Evolutionary conservation across 305 asterid species (phyloP).

Genomic region (Salvia sclarea): DNA sequence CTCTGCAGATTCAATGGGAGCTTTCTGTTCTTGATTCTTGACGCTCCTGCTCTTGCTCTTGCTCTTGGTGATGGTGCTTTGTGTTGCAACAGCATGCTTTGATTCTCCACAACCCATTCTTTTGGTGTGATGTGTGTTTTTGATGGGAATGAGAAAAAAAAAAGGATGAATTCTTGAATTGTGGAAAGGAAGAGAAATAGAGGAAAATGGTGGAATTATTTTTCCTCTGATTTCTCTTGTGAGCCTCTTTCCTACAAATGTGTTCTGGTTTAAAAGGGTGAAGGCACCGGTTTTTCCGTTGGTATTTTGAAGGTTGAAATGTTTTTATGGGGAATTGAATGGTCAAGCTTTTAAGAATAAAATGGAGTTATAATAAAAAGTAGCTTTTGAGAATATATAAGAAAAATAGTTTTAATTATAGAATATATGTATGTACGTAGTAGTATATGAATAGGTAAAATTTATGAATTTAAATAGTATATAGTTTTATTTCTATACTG

Average conservation of each 20-base stretch:
- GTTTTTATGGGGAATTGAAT: constrained; percentile 17
- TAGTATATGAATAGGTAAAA: no score
- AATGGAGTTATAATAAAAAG: no score
- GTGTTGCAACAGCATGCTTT: constrained; percentile 74
- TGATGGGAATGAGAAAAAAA: neutral
- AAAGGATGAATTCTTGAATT: constrained; percentile 15
- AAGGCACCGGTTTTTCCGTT: constrained; percentile 48
- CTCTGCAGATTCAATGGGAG: constrained; percentile 2
- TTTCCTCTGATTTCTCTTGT: constrained; percentile 35
- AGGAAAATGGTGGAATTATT: constrained; percentile 24
- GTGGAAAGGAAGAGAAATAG: constrained; percentile 31
- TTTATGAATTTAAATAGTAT: no score
- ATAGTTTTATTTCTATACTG: no score
- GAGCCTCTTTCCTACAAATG: constrained; percentile 16
- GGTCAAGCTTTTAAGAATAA: constrained; percentile 16
- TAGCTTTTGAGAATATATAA: neutral
- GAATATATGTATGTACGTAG: no score
- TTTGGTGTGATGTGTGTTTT: neutral
- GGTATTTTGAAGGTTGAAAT: constrained; percentile 38
- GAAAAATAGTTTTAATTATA: neutral
- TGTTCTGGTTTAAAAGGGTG: constrained; percentile 32
- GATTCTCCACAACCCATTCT: constrained; percentile 87
- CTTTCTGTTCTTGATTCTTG: constrained; percentile 20
- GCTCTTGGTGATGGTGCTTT: constrained; percentile 45
- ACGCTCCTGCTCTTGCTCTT: constrained; percentile 38